A percentile compares a stretch with the other conserved stretches of the same genome.
These are phyloP conservation scores for Syzygium aromaticum DNA, from an alignment of 345 rosid species.

Conservation along the genomic window DNA sequence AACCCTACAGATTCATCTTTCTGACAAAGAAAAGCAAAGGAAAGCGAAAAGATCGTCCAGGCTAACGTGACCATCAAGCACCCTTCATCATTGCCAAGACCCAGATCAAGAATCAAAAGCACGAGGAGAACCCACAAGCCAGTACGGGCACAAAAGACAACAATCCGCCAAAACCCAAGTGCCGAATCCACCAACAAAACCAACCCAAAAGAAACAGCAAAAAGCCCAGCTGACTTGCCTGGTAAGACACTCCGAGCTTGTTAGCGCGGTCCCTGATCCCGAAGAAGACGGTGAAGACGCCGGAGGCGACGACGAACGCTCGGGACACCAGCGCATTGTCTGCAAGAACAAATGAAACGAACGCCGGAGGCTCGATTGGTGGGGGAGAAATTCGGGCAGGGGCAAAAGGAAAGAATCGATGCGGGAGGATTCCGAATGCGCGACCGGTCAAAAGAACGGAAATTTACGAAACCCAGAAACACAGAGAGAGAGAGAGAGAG, in stretches of 20 bases:
- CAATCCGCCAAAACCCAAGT: background rate
- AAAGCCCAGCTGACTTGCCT: constrained; percentile 28
- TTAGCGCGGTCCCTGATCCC: constrained; percentile 71
- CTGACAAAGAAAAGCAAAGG: background rate
- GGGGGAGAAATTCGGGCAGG: background rate
- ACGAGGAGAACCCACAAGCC: background rate
- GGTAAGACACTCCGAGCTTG: constrained; percentile 75
- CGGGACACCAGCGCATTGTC: constrained; percentile 92
- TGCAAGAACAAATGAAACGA: constrained; percentile 10
- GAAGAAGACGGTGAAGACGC: constrained; percentile 63
- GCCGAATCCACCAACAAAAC: background rate
- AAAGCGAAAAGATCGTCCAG: background rate
- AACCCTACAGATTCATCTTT: background rate
- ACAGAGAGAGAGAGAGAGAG: background rate
- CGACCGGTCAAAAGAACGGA: background rate
- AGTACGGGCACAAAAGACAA: background rate
- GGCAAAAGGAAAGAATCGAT: background rate
- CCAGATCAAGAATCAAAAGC: background rate
- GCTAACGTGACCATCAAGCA: background rate
- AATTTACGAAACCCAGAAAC: background rate
- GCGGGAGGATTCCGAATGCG: background rate
- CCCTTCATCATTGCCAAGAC: background rate
- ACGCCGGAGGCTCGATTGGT: background rate
- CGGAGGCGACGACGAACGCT: constrained; percentile 53
- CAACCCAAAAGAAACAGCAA: background rate